These are phyloP conservation scores for Pleurostoma richardsiae DNA, from an alignment of 2,329 filamentous ascomycete genomes.

Conservation along the genomic window DNA sequence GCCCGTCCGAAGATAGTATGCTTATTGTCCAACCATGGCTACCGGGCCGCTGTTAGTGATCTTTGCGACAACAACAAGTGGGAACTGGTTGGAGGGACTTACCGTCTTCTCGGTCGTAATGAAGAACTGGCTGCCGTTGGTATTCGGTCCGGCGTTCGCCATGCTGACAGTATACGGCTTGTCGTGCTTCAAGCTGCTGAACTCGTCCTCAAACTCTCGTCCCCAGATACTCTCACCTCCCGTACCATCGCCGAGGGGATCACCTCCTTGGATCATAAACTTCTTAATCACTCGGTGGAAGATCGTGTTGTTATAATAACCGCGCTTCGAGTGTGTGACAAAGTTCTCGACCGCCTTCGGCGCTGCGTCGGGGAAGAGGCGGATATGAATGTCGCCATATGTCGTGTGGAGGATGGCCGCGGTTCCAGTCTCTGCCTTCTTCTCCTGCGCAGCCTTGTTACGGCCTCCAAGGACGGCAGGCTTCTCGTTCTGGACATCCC, in stretches of 20 bases:
- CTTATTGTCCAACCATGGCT: slow-evolving; percentile 91
- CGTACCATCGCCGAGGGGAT: slow-evolving; percentile 83
- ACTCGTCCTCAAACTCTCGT: slow-evolving; percentile 89
- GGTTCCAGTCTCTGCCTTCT: slow-evolving; percentile 67
- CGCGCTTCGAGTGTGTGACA: slow-evolving; percentile 79
- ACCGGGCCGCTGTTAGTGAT: slow-evolving; percentile 17
- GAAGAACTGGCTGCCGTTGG: slow-evolving; percentile 96
- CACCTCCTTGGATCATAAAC: slow-evolving; percentile 93
- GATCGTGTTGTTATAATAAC: slow-evolving; percentile 96
- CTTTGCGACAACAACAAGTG: not conserved
- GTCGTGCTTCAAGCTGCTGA: slow-evolving; percentile 85
- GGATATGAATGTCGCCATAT: slow-evolving; percentile 88
- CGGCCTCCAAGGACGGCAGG: slow-evolving; percentile 59
- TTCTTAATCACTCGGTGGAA: slow-evolving; percentile 97
- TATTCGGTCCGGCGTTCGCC: slow-evolving; percentile 94
- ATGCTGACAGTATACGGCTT: slow-evolving; percentile 95
- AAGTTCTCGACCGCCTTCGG: slow-evolving; percentile 98
- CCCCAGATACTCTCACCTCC: slow-evolving; percentile 92
- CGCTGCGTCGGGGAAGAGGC: slow-evolving; percentile 87
- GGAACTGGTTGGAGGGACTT: slow-evolving; percentile 27
- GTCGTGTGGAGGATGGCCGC: slow-evolving; percentile 87
- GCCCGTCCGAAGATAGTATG: slow-evolving; percentile 95
- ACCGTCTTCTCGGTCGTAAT: slow-evolving; percentile 96
- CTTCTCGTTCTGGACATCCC: slow-evolving; percentile 94
- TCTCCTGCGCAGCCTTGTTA: slow-evolving; percentile 52